Evolutionary conservation across 257 asterid species (phyloP).

Genomic region (Solanum verrucosum): DNA sequence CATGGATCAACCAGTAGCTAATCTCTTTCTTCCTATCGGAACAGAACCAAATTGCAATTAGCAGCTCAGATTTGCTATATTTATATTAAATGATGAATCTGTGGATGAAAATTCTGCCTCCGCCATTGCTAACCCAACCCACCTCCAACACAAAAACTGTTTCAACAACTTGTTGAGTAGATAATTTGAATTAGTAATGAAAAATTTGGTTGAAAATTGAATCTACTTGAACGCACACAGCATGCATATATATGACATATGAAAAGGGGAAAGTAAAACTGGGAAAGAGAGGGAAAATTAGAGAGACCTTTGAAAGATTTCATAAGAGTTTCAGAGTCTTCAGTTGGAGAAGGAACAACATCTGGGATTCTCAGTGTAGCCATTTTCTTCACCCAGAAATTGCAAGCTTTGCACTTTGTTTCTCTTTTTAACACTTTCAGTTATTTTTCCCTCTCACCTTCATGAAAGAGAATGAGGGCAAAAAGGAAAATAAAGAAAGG

Average conservation of each 20-base stretch:
- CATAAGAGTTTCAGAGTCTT: constrained; percentile 47
- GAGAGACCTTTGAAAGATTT: constrained; percentile 45
- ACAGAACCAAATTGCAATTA: neutral
- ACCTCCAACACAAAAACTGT: neutral
- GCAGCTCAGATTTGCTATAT: neutral
- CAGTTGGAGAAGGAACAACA: constrained; percentile 49
- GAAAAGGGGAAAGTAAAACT: neutral
- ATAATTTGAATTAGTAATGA: neutral
- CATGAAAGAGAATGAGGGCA: neutral
- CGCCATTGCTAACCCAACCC: neutral
- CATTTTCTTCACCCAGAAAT: constrained; percentile 19
- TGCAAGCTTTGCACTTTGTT: neutral
- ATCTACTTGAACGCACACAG: neutral
- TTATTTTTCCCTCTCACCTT: neutral
- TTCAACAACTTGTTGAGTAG: neutral
- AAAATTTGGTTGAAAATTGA: neutral
- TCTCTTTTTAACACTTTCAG: neutral
- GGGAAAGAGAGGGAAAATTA: neutral
- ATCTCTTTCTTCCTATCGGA: neutral
- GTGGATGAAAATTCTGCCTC: neutral
- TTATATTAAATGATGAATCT: neutral
- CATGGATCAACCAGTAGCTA: neutral
- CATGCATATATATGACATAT: neutral
- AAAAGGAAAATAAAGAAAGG: neutral
- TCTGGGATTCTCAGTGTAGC: constrained; percentile 48